phyloP scores from a whole-genome alignment of 345 rosid genomes.

The Sonneratia alba region DNA sequence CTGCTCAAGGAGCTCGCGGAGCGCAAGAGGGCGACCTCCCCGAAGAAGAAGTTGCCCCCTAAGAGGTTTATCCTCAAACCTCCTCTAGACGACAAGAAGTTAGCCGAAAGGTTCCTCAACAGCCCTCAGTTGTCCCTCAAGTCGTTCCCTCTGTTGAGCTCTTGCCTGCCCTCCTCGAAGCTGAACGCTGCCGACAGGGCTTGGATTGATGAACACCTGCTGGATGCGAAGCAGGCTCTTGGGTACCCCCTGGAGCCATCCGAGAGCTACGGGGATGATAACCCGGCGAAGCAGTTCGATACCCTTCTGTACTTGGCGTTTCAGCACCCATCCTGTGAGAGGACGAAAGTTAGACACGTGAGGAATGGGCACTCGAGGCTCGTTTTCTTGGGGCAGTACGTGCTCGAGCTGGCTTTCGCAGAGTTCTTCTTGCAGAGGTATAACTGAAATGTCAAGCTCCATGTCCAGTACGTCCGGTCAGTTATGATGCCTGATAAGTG shows the following conservation, averaged over 20 bases:
- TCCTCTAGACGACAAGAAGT: conserved; percentile 75
- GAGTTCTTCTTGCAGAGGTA: conserved; percentile 78
- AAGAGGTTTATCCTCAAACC: conserved; percentile 65
- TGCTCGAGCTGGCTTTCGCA: conserved; percentile 68
- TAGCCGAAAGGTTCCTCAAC: conserved; percentile 67
- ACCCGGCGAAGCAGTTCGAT: conserved; percentile 92
- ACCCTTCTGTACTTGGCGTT: conserved; percentile 70
- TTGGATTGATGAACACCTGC: conserved; percentile 87
- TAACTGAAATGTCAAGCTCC: not conserved
- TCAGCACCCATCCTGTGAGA: conserved; percentile 85
- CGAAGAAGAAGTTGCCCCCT: conserved; percentile 63
- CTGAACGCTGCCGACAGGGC: conserved; percentile 74
- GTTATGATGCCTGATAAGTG: not conserved
- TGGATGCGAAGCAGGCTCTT: conserved; percentile 88
- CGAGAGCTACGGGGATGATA: conserved; percentile 54
- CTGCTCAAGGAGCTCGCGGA: conserved; percentile 90
- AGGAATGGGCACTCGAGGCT: conserved; percentile 81
- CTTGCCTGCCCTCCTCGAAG: conserved; percentile 76
- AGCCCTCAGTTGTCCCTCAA: conserved; percentile 86
- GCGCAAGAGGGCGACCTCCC: conserved; percentile 54
- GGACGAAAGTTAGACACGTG: conserved; percentile 73
- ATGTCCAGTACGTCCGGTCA: not conserved
- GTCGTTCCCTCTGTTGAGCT: conserved; percentile 71
- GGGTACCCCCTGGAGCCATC: conserved; percentile 79
- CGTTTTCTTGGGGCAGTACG: conserved; percentile 79